Evolutionary conservation across 2,329 filamentous ascomycete genomes (phyloP), one percentile per base, ranked within the genome.

Genomic region (Harringtonia aguacate): DNA sequence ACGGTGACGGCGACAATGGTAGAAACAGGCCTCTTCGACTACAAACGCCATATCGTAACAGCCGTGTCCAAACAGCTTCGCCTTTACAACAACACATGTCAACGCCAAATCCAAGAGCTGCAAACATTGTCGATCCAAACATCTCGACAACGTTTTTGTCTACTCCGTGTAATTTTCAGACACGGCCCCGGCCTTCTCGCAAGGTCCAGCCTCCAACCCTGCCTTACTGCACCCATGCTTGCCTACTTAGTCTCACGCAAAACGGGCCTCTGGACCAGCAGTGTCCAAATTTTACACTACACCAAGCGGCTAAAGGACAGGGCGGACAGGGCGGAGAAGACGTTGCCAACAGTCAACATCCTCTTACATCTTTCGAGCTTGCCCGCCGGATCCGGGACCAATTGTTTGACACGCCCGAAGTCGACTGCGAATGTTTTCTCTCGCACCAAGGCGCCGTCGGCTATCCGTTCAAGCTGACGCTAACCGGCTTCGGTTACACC

Each of bases 161-260:
- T n/a, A 44, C 45, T 27, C 17, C 33, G 22, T 41, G 45, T 29
- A 38, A 47, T 39, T 41, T 44, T 12, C 45, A 17, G 22, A 24
- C 38, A 4, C 45, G 45, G 12, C 37, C 45, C 12, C 33, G 41
- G 40, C 45, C 45, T 9, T 47, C 41, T 12, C 17, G 18, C 34
- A 22, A 44, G 45, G 45, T 47, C 8, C 4, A 24, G 12, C 35
- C 8, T n/a, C 46, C 41, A n/a, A 17, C 12, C 20, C 29, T 44
- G 29, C 41, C 41, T 8, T 49, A 49, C 43, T 49, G 48, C 29
- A 47, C 45, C 15, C 48, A 49, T 28, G 44, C 45, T 22, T 49
- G 48, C 27, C 36, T 49, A 24, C 29, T 35, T 8, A 35, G 48
- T 18, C 43, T 49, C 15, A 36, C 35, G 12, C 27, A 39, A 18